phyloP scores from a whole-genome alignment of 1,284 basidiomycete species.

The Malassezia obtusa region DNA sequence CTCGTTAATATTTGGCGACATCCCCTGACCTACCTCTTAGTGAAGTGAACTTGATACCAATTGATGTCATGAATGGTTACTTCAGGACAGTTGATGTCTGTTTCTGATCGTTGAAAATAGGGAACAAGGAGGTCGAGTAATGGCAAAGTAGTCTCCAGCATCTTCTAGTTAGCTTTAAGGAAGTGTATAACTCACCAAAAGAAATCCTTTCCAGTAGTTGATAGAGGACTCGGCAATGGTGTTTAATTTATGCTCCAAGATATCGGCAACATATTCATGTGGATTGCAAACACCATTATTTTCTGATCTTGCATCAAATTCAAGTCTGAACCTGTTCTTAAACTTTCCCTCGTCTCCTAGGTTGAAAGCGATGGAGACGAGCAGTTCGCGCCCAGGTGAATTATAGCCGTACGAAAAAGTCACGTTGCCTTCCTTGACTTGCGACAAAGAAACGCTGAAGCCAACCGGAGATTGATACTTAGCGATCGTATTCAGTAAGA shows the following conservation, averaged over 20 bases:
- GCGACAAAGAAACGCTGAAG: neutral
- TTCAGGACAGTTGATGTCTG: neutral
- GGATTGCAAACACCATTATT: neutral
- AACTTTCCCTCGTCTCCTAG: neutral
- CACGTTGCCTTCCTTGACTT: neutral
- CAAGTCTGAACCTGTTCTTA: neutral
- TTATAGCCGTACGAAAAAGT: neutral
- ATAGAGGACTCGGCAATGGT: neutral
- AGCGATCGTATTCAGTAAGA: slow-evolving; percentile 1
- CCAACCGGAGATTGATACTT: neutral
- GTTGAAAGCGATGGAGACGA: neutral
- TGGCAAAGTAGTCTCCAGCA: neutral
- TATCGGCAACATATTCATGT: neutral
- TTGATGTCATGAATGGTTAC: neutral
- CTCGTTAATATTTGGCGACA: neutral
- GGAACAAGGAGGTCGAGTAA: neutral
- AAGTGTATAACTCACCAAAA: slow-evolving; percentile 5
- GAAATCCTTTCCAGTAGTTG: slow-evolving; percentile 1
- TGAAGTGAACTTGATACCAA: slow-evolving; percentile 3
- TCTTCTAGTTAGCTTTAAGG: neutral
- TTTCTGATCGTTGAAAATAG: neutral
- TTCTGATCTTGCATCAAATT: neutral
- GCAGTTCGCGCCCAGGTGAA: neutral
- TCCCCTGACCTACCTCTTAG: neutral
- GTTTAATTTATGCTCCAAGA: neutral